Base-by-base conservation (phyloP, 176 grass and related monocot genomes). In the Elaeis guineensis region DNA sequence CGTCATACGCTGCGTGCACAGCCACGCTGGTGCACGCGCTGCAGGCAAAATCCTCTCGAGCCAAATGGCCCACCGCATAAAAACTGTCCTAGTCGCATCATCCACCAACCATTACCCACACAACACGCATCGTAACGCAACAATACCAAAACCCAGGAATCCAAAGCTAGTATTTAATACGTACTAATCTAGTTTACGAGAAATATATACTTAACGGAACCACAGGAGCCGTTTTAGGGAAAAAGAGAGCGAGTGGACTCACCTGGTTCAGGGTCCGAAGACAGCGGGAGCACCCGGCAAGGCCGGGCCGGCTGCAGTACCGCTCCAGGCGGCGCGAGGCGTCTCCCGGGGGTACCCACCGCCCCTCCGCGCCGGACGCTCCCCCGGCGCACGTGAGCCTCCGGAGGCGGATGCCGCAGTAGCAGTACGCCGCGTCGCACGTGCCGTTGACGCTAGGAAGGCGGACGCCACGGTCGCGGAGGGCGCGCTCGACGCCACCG, bases 341-440 rank as follows among this genome's bases (percentile, higher is more conserved):
- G 7, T 61, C 49, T 0, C 50, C 56, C 11, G 44, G 6, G 0
- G 87, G 93, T 1, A 55, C 53, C 84, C 87, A 98, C 62, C 48
- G 18, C 16, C 84, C 72, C 6, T 17, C 66, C 6, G 54, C 19
- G 28, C 65, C 39, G 21, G 67, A 11, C 44, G 65, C 50, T 0
- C 80, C 76, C 49, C 81, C 63, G 5, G 19, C 60, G 48, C 79
- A 98, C 17, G 82, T 21, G 60, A 89, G 69, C 28, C 84, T 59
- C 69, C 88, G 62, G 50, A 98, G 67, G 75, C 75, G 81, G 11
- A 98, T 63, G 35, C 84, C 88, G 66, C 94, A 98, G 79, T 82
- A 90, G 75, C 88, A 98, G 63, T 79, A 82, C 6, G 79, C 94
- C 24, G 79, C 55, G 74, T 92, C 82, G 77, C 94, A 89, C 17